A percentile compares a stretch with the other conserved stretches of the same genome.
These are phyloP conservation scores for Hansenula sp. DNA, from an alignment of 1,139 yeast species.

Conservation along the genomic window DNA sequence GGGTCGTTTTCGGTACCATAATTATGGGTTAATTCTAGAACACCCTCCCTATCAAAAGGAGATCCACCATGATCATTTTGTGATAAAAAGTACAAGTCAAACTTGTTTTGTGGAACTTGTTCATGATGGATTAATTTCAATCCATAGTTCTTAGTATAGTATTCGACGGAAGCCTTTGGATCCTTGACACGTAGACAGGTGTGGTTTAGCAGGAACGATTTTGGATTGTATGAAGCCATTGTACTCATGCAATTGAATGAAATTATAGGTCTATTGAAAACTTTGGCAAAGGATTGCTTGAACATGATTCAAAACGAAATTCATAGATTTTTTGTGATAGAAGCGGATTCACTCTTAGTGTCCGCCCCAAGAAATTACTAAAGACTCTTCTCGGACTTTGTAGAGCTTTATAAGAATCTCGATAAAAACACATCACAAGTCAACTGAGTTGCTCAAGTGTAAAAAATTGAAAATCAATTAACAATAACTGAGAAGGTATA, in stretches of 20 bases:
- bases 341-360: no score
- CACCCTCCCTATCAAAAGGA: slow-evolving; percentile 65
- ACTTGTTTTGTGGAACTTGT: slow-evolving; percentile 52
- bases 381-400: no score
- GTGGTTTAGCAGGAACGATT: slow-evolving; percentile 45
- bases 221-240: slow-evolving; percentile 14
- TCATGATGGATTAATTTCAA: slow-evolving; percentile 55
- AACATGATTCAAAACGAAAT: neutral
- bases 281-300: neutral
- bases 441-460: no score
- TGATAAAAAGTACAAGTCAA: slow-evolving; percentile 67
- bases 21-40: slow-evolving; percentile 80
- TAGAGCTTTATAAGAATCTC: no score
- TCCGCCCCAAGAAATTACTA: no score
- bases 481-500: no score
- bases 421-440: no score
- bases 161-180: slow-evolving; percentile 67
- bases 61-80: slow-evolving; percentile 42
- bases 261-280: neutral
- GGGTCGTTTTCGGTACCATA: slow-evolving; percentile 69
- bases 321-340: neutral
- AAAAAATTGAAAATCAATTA: no score
- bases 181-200: slow-evolving; percentile 81
- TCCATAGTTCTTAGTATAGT: slow-evolving; percentile 75
- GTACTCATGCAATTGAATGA: slow-evolving; percentile 4